Conservation (phyloP, 306 rosid genomes). For the Lupinus albus region DNA sequence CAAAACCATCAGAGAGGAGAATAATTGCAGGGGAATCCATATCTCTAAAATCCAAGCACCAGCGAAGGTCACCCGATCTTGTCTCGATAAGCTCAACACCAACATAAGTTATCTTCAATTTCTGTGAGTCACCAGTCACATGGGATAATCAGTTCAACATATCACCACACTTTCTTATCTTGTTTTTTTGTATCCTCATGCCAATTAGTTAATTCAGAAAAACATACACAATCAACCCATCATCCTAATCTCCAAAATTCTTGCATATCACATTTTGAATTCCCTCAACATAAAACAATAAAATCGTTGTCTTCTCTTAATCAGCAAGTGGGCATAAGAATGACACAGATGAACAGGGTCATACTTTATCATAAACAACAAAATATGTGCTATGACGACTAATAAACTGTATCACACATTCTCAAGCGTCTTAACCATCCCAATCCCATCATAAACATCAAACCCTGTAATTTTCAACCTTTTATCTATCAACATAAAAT, state of each 20-base stretch:
- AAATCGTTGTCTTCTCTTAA: neutral
- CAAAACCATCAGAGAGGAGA: conserved; percentile 73
- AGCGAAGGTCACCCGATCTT: conserved; percentile 88
- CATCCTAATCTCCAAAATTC: conserved; percentile 5
- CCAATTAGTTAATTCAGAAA: no score
- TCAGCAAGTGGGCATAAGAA: neutral
- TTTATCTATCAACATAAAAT: neutral
- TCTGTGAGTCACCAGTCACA: conserved; percentile 54
- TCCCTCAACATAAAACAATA: neutral
- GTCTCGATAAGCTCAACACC: conserved; percentile 84
- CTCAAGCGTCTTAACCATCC: no score
- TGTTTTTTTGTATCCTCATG: no score
- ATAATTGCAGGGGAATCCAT: conserved; percentile 87
- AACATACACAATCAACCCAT: no score
- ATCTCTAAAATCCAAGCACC: conserved; percentile 99
- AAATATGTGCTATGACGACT: no score
- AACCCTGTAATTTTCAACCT: neutral
- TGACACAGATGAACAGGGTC: neutral
- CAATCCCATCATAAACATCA: no score
- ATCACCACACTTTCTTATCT: neutral
- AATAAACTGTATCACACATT: no score
- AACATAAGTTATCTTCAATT: conserved; percentile 77
- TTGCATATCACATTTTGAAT: neutral
- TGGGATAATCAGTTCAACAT: conserved; percentile 34
- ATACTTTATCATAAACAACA: no score